Conservation (phyloP, 2,329 filamentous ascomycete species). For the Septoria petroselini region DNA sequence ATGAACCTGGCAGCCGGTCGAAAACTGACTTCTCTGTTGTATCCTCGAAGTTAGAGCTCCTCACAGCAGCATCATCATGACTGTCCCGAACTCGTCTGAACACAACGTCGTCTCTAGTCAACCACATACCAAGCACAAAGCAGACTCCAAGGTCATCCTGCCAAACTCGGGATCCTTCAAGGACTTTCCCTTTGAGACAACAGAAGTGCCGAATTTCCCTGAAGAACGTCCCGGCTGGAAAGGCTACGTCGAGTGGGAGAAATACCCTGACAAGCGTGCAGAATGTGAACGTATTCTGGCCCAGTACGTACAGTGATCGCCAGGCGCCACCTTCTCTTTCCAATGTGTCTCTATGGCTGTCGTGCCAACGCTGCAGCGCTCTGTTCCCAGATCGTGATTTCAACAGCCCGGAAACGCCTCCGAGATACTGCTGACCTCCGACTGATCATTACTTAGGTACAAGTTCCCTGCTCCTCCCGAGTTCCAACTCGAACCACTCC, state of each 20-base stretch:
- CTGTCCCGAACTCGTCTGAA: neutral
- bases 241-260: conserved; percentile 67
- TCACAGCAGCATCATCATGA: neutral
- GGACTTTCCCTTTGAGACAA: conserved; percentile 19
- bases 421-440: too few relatives aligned
- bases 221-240: conserved; percentile 45
- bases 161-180: conserved; percentile 20
- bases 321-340: too few relatives aligned
- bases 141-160: neutral
- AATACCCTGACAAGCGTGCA: conserved; percentile 65
- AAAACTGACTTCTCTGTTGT: neutral
- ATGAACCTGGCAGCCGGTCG: neutral
- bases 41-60: too few relatives aligned
- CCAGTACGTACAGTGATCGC: too few relatives aligned
- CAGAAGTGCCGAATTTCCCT: conserved; percentile 39
- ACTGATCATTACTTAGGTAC: too few relatives aligned
- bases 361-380: too few relatives aligned
- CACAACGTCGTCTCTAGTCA: neutral
- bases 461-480: conserved; percentile 50
- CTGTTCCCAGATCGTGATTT: too few relatives aligned
- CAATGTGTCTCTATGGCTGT: too few relatives aligned
- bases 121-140: conserved; percentile 3
- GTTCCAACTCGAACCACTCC: conserved; percentile 44
- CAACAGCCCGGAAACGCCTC: too few relatives aligned
- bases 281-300: conserved; percentile 56